Evolutionary conservation across 192 early-diverging fungal genomes (phyloP).

Genomic region (Pecoramyces ruminantium): DNA sequence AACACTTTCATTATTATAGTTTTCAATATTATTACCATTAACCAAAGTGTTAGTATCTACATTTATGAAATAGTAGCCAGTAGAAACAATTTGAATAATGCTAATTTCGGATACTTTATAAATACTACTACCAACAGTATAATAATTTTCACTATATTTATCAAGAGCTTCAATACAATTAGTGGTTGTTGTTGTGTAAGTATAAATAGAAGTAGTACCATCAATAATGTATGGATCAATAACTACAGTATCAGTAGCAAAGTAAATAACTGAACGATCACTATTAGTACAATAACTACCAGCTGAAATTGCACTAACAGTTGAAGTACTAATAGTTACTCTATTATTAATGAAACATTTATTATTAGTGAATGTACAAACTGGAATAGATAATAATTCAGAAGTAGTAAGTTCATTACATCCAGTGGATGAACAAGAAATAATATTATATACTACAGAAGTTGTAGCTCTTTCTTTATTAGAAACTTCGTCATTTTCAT

Average conservation of each 20-base stretch:
- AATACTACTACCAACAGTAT: not conserved
- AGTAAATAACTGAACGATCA: not conserved
- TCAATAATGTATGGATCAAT: not conserved
- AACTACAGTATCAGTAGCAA: not conserved
- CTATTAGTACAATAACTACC: not conserved
- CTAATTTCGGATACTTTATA: not conserved
- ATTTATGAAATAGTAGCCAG: not conserved
- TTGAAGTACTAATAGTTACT: not conserved
- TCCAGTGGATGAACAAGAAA: not conserved
- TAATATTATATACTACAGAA: not conserved
- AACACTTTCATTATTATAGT: not conserved
- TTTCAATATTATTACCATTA: not conserved
- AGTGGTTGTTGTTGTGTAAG: not conserved
- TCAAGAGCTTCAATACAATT: not conserved
- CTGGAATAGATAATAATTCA: not conserved
- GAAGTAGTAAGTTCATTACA: not conserved
- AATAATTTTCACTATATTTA: not conserved
- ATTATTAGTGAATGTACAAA: not conserved
- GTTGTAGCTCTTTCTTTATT: not conserved
- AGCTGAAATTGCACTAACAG: not conserved
- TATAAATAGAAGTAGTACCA: not conserved
- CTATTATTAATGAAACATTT: not conserved
- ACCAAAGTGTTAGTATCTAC: not conserved
- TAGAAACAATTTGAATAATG: not conserved
- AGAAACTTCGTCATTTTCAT: not conserved